Evolutionary conservation across 495 filamentous ascomycete genomes (phyloP).

Genomic region (Zalerion maritima): DNA sequence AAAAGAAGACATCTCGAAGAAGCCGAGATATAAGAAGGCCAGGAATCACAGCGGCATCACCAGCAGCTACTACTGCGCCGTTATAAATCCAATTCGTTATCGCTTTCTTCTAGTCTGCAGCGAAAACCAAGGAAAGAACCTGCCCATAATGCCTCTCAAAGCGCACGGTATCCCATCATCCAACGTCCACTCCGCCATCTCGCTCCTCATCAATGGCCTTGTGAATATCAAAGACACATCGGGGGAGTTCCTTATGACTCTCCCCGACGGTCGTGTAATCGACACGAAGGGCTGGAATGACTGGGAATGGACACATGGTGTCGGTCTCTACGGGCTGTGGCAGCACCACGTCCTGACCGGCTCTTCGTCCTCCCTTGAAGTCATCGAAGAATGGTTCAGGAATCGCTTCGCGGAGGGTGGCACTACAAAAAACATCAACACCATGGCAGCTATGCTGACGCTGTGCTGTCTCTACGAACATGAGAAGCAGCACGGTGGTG

Average conservation of each 20-base stretch:
- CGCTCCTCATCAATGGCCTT: conserved; percentile 48
- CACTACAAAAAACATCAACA: conserved; percentile 72
- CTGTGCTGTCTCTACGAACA: conserved; percentile 58
- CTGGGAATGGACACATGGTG: conserved; percentile 74
- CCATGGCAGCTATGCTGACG: conserved; percentile 58
- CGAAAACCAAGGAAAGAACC: conserved; percentile 1
- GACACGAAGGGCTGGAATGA: conserved; percentile 66
- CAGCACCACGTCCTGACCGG: conserved; percentile 56
- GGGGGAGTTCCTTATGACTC: conserved; percentile 49
- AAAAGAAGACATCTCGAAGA: no score
- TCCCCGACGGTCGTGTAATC: conserved; percentile 55
- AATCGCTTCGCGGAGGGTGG: conserved; percentile 48
- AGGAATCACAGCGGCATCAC: no score
- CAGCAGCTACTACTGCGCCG: no score
- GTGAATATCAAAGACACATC: conserved; percentile 56
- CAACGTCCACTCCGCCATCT: conserved; percentile 40
- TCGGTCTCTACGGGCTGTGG: conserved; percentile 66
- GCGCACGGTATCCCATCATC: conserved; percentile 22
- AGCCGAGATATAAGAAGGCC: no score
- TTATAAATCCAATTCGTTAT: no score
- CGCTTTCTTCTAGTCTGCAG: no score
- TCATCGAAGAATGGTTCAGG: conserved; percentile 56
- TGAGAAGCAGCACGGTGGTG: no score
- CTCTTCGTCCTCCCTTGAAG: conserved; percentile 30
- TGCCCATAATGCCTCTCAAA: conserved; percentile 21